Evolutionary conservation across 352 stramenopile species (phyloP), one percentile per base, ranked within the genome.

Genomic region (Globisporangium carolinianum): DNA sequence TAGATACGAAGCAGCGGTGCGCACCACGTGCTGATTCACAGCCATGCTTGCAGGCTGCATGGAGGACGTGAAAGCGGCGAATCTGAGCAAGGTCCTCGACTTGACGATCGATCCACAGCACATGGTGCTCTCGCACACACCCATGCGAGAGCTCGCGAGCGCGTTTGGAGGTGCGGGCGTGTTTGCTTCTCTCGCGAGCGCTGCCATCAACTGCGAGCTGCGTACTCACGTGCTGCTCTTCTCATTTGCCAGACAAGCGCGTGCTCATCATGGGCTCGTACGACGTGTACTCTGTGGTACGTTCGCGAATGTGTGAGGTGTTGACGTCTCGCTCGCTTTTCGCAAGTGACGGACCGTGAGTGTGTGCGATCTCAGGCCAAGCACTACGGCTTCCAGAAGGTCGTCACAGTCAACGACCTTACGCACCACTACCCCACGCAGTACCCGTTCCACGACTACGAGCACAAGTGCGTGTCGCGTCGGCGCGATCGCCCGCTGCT

Each of bases 211-310:
- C 2, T 24, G 15, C 6, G 4, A 49, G 11, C 39, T 36, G 45
- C 45, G 10, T 17, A 49, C 45, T 32, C 24, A 12, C n/a, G 3
- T 49, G 45, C 6, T 35, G 6, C 14, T 32, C 7, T 11, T 49
- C 14, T 9, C 15, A 17, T 6, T 35, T 11, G 15, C 9, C 17
- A 89, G 81, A 93, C 56, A 81, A 82, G 48, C 74, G 81, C 10
- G 87, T 97, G 54, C 71, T 97, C 42, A 86, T 96, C 58, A 73
- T 97, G 68, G 89, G 89, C 14, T 94, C 82, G 14, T 64, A 90
- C 50, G 73, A 95, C 53, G 83, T 95, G 17, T 83, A 83, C 63
- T 79, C 73, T 38, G 87, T 95, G 62, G 83, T 88, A 64, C 45
- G 75, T 42, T 14, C 18, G 46, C 9, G 32, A 32, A 7, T 18